A percentile compares a stretch with the other conserved stretches of the same genome.
These are phyloP conservation scores for Cavenderia fasciculata DNA, from an alignment of 78 protist species.

Conservation along the genomic window DNA sequence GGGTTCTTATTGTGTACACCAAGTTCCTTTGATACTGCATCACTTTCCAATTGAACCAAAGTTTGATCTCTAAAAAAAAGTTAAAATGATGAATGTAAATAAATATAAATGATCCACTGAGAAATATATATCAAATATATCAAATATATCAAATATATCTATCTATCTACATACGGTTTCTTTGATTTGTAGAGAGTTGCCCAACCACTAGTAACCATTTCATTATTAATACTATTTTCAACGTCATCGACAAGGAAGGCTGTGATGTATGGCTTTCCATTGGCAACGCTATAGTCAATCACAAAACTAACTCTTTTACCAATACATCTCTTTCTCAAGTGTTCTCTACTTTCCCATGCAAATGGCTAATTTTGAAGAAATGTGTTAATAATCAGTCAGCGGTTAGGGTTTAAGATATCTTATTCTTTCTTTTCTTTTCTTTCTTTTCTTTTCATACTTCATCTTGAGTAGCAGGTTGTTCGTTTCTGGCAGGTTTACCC, in stretches of 20 bases:
- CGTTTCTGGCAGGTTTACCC: conserved; percentile 28
- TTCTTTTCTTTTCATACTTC: conserved; percentile 13
- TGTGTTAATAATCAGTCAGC: no score
- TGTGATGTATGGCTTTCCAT: conserved; percentile 34
- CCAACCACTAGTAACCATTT: conserved; percentile 57
- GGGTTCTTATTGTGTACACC: conserved; percentile 70
- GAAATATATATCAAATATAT: neutral
- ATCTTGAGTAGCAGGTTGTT: conserved; percentile 54
- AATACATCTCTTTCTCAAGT: conserved; percentile 56
- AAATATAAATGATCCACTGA: neutral
- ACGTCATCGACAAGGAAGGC: conserved; percentile 30
- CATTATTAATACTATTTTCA: conserved; percentile 54
- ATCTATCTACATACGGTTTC: conserved; percentile 57
- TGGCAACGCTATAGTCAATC: conserved; percentile 40
- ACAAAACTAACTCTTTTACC: conserved; percentile 65
- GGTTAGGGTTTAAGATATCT: no score
- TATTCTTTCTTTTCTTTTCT: no score
- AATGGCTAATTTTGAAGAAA: conserved; percentile 33
- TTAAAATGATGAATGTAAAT: neutral
- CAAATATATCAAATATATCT: neutral
- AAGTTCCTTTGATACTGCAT: conserved; percentile 22
- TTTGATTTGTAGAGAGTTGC: conserved; percentile 57
- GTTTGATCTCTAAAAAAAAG: conserved; percentile 15
- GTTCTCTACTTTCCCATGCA: conserved; percentile 77
- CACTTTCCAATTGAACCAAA: conserved; percentile 38